A percentile compares a stretch with the other conserved stretches of the same genome.
These are phyloP conservation scores for Amphicarpaea edgeworthii DNA, from an alignment of 306 rosid genomes.

Conservation along the genomic window DNA sequence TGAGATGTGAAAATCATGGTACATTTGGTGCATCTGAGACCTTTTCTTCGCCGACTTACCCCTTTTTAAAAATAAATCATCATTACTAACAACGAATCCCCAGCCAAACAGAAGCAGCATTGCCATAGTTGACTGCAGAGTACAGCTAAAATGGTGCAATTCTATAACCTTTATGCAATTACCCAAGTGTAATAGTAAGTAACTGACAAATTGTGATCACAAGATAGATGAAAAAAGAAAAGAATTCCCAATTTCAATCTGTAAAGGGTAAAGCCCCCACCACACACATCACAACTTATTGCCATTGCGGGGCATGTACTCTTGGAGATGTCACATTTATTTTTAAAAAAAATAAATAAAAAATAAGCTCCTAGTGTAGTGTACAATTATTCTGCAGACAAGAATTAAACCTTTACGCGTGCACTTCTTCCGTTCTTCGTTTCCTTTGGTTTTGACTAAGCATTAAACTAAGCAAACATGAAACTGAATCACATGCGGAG, in stretches of 20 bases:
- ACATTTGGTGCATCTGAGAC: conserved; percentile 27
- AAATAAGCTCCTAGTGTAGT: neutral
- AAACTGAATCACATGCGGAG: conserved; percentile 34
- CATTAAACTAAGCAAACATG: conserved; percentile 11
- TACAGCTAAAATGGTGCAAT: conserved; percentile 3
- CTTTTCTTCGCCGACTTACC: conserved; percentile 30
- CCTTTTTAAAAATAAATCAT: conserved; percentile 3
- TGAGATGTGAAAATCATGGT: conserved; percentile 33
- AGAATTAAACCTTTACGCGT: conserved; percentile 20
- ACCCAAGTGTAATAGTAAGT: conserved; percentile 12
- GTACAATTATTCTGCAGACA: conserved; percentile 28
- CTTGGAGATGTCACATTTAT: neutral
- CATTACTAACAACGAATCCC: conserved; percentile 28
- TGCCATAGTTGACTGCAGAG: conserved; percentile 12
- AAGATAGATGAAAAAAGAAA: neutral
- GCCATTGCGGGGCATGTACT: conserved; percentile 21
- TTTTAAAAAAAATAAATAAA: neutral
- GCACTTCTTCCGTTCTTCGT: conserved; percentile 6
- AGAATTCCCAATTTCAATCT: conserved; percentile 8
- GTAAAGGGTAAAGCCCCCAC: conserved; percentile 11
- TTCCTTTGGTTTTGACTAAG: conserved; percentile 18
- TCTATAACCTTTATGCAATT: neutral
- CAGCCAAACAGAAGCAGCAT: conserved; percentile 19
- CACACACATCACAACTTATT: conserved; percentile 3
- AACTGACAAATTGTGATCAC: conserved; percentile 1